Evolutionary conservation across 345 rosid genomes (phyloP).

Genomic region (Atalantia buxifolia): DNA sequence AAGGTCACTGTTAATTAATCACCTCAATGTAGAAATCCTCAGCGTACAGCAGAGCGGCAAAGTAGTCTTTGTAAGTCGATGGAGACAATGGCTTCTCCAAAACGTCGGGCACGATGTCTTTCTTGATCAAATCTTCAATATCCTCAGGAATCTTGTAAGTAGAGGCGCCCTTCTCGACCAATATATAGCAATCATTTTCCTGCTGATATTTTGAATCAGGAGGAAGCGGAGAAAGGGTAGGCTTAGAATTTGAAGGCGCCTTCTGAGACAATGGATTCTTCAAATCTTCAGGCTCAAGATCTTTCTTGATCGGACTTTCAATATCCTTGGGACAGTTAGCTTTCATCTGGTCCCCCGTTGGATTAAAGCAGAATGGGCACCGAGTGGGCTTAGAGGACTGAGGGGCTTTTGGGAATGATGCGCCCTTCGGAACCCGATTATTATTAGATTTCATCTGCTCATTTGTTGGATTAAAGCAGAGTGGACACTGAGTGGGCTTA

Average conservation of each 20-base stretch:
- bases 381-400: neutral
- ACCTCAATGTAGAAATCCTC: slow-evolving; percentile 32
- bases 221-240: slow-evolving; percentile 5
- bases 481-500: neutral
- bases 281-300: no score
- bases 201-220: neutral
- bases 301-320: neutral
- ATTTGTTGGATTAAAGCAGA: neutral
- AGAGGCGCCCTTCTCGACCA: slow-evolving; percentile 7
- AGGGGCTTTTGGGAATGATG: neutral
- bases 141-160: slow-evolving; percentile 19
- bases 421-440: neutral
- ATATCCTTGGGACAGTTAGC: neutral
- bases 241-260: slow-evolving; percentile 4
- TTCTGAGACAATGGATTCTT: neutral
- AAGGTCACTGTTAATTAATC: neutral
- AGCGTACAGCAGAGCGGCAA: slow-evolving; percentile 30
- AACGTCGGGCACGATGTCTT: slow-evolving; percentile 18
- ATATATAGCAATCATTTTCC: neutral
- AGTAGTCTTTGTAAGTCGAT: slow-evolving; percentile 22
- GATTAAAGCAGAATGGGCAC: neutral
- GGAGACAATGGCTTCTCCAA: slow-evolving; percentile 16
- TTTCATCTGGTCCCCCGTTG: neutral
- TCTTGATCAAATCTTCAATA: slow-evolving; percentile 19
- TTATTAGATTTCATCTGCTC: neutral